Base-by-base conservation (phyloP, 1,284 basidiomycete genomes). In the Moniliella sp. region DNA sequence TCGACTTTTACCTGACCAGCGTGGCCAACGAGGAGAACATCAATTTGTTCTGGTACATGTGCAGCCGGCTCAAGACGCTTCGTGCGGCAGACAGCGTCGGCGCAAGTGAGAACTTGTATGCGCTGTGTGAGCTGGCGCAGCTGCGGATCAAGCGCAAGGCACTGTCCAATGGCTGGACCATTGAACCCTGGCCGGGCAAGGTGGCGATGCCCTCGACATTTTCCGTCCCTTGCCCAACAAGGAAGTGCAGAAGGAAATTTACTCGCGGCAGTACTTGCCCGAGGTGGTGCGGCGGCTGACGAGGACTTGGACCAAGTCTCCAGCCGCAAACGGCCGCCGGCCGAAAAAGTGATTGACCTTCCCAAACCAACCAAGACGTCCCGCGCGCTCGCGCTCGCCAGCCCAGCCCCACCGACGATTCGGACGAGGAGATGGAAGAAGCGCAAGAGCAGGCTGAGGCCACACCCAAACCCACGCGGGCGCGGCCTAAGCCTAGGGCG, bases 71-170 rank as follows among this genome's bases (percentile, higher is more conserved):
- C 36, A 97, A 94, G 66, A 79, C 78, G 0, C 77, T 88, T 3
- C 68, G 76, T 4, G 84, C 91, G 55, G 65, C 71, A 0, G 42
- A 44, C 12, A 34, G 32, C 2, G 36, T 42, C 18, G 47, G 37
- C 0, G 39, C 43, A 4, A 29, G 28, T 15, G 46, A 51, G 80
- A 78, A 80, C 50, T 65, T 99, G 17, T 93, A 91, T 55, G 69
- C 74, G n/a, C 66, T 82, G 30, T 75, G 75, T 42, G 91, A 97
- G 51, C 66, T 97, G 3, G 75, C 84, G 0, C 79, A 91, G 61
- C 71, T 81, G 41, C 64, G 91, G 19, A 78, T 94, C 58, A 78
- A 75, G 48, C 64, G 65, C 1, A 69, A 71, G 13, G 75, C 79
- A 0, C 68, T 72, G 18, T 43, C 64, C 2, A 69, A 76, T 30